Conservation (phyloP, 345 rosid genomes). For the Aquilaria malaccensis region DNA sequence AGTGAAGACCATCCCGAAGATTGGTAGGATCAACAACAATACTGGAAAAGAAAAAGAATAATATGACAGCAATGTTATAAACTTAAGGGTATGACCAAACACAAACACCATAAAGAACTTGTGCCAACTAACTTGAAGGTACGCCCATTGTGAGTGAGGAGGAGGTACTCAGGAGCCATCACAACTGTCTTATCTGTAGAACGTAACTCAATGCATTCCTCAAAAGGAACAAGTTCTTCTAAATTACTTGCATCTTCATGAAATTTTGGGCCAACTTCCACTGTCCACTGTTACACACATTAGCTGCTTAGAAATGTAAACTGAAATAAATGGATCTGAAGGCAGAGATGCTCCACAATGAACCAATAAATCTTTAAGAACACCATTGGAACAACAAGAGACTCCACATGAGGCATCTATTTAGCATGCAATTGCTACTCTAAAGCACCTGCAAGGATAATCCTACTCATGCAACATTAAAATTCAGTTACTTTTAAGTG, state of each 20-base stretch:
- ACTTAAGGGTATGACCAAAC: too few relatives aligned
- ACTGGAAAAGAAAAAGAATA: conserved; percentile 37
- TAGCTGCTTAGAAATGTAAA: conserved; percentile 14
- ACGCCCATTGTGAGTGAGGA: conserved; percentile 85
- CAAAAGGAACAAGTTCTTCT: conserved; percentile 90
- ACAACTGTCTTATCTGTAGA: conserved; percentile 67
- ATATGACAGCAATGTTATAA: not conserved
- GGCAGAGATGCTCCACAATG: not conserved
- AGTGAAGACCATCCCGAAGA: conserved; percentile 76
- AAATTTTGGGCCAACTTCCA: conserved; percentile 86
- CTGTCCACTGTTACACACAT: conserved; percentile 69
- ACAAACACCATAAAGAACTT: conserved; percentile 7
- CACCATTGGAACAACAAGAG: too few relatives aligned
- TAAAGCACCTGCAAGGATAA: too few relatives aligned
- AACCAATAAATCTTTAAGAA: not conserved
- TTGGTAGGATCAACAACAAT: conserved; percentile 89
- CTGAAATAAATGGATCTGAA: conserved; percentile 3
- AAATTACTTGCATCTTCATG: conserved; percentile 90
- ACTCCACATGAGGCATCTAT: too few relatives aligned
- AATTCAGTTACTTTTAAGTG: too few relatives aligned
- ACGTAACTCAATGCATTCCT: conserved; percentile 78
- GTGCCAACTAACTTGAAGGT: conserved; percentile 79
- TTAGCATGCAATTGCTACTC: too few relatives aligned
- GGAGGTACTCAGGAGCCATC: conserved; percentile 78
- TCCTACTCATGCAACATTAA: too few relatives aligned